These are phyloP conservation scores for Pichia nakasei DNA, from an alignment of 805 yeast genomes.

Conservation along the genomic window DNA sequence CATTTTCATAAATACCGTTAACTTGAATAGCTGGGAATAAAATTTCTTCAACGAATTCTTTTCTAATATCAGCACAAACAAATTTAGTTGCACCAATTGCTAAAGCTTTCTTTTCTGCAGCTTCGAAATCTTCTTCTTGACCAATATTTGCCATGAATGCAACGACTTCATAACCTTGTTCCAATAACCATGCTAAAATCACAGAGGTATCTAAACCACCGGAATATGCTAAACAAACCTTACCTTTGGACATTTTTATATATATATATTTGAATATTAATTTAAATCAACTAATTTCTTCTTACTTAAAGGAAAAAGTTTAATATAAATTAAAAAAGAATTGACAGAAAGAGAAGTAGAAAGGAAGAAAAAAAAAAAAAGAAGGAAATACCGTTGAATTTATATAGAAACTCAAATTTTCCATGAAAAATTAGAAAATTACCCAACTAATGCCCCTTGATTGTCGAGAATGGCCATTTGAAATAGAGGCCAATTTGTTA, in stretches of 20 bases:
- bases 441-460: too few relatives aligned
- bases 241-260: slow-evolving; percentile 83
- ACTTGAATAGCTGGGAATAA: slow-evolving; percentile 95
- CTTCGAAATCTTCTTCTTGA: slow-evolving; percentile 98
- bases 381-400: not conserved
- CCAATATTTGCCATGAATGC: slow-evolving; percentile 98
- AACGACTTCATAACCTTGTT: slow-evolving; percentile 95
- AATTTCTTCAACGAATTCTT: slow-evolving; percentile 88
- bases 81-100: slow-evolving; percentile 96
- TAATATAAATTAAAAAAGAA: too few relatives aligned
- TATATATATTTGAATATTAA: too few relatives aligned
- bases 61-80: slow-evolving; percentile 88
- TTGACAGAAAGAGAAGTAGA: not conserved
- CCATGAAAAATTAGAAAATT: too few relatives aligned
- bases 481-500: too few relatives aligned
- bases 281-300: too few relatives aligned
- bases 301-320: too few relatives aligned
- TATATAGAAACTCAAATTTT: too few relatives aligned
- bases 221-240: slow-evolving; percentile 98
- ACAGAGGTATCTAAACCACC: slow-evolving; percentile 99
- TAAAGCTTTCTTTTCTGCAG: slow-evolving; percentile 91
- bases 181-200: slow-evolving; percentile 95
- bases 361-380: slow-evolving; percentile 1
- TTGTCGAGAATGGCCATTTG: too few relatives aligned
- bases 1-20: slow-evolving; percentile 96